Conservation (phyloP, 176 grass and related monocot species). For the Aechmea fasciata region DNA sequence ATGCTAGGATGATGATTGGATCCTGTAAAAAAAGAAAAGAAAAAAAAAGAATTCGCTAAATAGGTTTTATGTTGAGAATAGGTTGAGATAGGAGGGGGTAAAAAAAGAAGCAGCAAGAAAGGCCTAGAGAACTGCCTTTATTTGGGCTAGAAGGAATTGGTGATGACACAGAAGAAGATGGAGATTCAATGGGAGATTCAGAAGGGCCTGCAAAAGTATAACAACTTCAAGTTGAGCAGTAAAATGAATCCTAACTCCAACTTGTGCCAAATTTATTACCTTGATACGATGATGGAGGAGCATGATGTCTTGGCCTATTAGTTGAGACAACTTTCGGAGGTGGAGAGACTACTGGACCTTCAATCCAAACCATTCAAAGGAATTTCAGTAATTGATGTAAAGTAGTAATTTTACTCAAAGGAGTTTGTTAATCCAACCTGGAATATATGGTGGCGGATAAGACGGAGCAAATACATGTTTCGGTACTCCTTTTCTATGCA, state of each 20-base stretch:
- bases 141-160: conserved; percentile 26
- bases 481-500: conserved; percentile 22
- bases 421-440: conserved; percentile 38
- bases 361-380: conserved; percentile 12
- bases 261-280: conserved; percentile 26
- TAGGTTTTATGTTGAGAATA: background rate
- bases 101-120: conserved; percentile 8
- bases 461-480: conserved; percentile 27
- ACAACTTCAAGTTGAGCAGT: conserved; percentile 11
- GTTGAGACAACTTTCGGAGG: conserved; percentile 28
- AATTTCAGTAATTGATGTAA: background rate
- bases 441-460: conserved; percentile 32
- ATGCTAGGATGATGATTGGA: conserved; percentile 40
- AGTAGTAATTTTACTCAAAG: background rate
- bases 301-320: conserved; percentile 38
- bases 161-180: conserved; percentile 37
- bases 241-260: background rate
- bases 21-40: conserved; percentile 29
- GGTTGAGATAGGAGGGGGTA: background rate
- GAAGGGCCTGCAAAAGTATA: conserved; percentile 33
- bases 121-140: conserved; percentile 32
- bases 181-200: conserved; percentile 26
- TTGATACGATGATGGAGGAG: conserved; percentile 28
- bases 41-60: background rate
- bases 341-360: conserved; percentile 12